Evolutionary conservation across 2,329 filamentous ascomycete species (phyloP), one percentile per base, ranked within the genome.

Genomic region (Microdochium trichocladiopsis): DNA sequence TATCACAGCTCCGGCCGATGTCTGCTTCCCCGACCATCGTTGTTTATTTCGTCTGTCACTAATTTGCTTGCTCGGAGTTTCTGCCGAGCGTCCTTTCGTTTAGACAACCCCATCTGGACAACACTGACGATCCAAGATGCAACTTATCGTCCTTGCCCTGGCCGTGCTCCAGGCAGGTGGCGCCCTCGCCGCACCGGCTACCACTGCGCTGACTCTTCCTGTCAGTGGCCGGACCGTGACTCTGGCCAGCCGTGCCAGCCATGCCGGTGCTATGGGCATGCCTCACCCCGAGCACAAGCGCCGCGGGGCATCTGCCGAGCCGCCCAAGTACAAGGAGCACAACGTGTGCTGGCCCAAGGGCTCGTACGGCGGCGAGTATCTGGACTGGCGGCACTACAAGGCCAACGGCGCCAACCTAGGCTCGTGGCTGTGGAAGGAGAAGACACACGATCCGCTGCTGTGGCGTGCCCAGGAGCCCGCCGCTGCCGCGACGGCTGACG

Each of bases 341-440:
- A 33, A 33, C 28, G 28, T 33, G 8, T 33, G 28, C 28, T 33
- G 28, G 28, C 28, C 28, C 28, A 33, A 33, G 28, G 28, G 28
- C 28, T 8, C 8, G 8, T 33, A 33, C 28, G 11, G 24, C 36
- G 49, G 49, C 25, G 16, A 41, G 49, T 51, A 41, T 28, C n/a
- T 55, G 3, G 36, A 60, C 53, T 60, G 57, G 58, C 52, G 33
- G 18, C 56, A 49, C 1, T 60, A 56, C 55, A 57, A 57, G 48
- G 56, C 48, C 18, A 56, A 56, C 47, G 57, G 58, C 21, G 55
- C 52, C 43, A 66, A 66, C 25, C 61, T 69, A 16, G 65, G 65
- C 25, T 62, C 63, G 37, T 69, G 66, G 66, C 53, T 69, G 9
- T 59, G 57, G n/a, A 60, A 66, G 53, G 67, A 69, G 52, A 51